These are phyloP conservation scores for Westerdykella sp. DNA, from an alignment of 2,329 filamentous ascomycete genomes.

Conservation along the genomic window DNA sequence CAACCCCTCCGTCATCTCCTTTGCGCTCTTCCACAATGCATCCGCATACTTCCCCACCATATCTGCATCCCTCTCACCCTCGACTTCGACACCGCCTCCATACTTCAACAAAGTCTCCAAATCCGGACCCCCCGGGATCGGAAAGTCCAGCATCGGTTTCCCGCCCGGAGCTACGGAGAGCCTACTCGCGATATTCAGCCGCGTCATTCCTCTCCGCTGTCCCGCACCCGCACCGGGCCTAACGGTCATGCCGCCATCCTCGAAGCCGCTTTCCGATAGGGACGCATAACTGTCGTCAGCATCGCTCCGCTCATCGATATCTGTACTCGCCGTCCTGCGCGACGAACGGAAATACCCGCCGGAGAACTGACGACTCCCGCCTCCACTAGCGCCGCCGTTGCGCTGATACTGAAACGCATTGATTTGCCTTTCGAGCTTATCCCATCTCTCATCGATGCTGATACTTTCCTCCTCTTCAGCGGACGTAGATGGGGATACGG, in stretches of 20 bases:
- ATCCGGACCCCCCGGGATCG: conserved; percentile 26
- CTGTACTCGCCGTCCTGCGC: conserved; percentile 12
- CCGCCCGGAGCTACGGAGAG: conserved; percentile 29
- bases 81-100: conserved; percentile 3
- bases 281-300: background rate
- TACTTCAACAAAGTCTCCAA: conserved; percentile 14
- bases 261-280: background rate
- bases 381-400: background rate
- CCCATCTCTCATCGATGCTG: conserved; percentile 30
- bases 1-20: conserved; percentile 27
- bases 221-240: conserved; percentile 4
- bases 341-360: background rate
- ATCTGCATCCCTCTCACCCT: conserved; percentile 12
- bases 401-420: conserved; percentile 10
- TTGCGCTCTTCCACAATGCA: conserved; percentile 25
- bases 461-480: conserved; percentile 27
- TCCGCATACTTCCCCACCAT: conserved; percentile 12
- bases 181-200: conserved; percentile 3
- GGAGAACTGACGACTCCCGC: background rate
- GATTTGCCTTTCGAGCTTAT: conserved; percentile 21
- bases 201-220: background rate
- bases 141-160: conserved; percentile 30
- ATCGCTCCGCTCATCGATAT: background rate
- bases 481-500: conserved; percentile 26
- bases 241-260: background rate